These are phyloP conservation scores for Yamadazyma jaroonii DNA, from an alignment of 1,139 yeast genomes.

Conservation along the genomic window DNA sequence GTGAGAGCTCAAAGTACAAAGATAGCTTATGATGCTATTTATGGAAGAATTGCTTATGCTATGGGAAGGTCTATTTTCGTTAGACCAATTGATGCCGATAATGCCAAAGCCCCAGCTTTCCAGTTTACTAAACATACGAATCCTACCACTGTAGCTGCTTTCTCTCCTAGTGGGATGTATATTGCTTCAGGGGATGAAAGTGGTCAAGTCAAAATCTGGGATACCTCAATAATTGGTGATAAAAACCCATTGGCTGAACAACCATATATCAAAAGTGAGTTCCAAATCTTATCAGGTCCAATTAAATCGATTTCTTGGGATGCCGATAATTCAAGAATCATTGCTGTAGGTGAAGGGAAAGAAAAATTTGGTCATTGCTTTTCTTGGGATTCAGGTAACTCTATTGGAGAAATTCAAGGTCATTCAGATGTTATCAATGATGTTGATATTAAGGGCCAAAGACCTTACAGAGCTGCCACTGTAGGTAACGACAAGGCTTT, in stretches of 20 bases:
- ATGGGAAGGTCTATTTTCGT: constrained; percentile 78
- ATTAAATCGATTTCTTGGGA: constrained; percentile 92
- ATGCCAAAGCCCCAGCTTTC: constrained; percentile 42
- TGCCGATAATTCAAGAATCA: constrained; percentile 76
- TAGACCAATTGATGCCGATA: constrained; percentile 49
- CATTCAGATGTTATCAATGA: constrained; percentile 85
- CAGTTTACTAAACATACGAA: constrained; percentile 75
- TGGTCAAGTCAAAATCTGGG: constrained; percentile 91
- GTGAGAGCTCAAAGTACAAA: constrained; percentile 67
- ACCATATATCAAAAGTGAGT: constrained; percentile 65
- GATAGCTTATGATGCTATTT: constrained; percentile 66
- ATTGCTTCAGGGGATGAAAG: constrained; percentile 89
- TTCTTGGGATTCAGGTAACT: constrained; percentile 90
- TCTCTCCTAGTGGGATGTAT: constrained; percentile 87
- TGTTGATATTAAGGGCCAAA: constrained; percentile 77
- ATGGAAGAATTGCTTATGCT: constrained; percentile 75
- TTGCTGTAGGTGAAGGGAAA: constrained; percentile 94
- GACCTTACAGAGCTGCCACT: constrained; percentile 94
- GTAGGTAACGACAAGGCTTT: constrained; percentile 85
- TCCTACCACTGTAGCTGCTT: constrained; percentile 76
- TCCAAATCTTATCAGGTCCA: constrained; percentile 76
- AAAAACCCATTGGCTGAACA: constrained; percentile 15
- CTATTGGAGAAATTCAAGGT: constrained; percentile 94
- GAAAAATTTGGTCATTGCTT: constrained; percentile 92
- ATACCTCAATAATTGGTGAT: constrained; percentile 33